Evolutionary conservation across 192 early-diverging fungal genomes (phyloP).

Genomic region (Entrophospora sp.): DNA sequence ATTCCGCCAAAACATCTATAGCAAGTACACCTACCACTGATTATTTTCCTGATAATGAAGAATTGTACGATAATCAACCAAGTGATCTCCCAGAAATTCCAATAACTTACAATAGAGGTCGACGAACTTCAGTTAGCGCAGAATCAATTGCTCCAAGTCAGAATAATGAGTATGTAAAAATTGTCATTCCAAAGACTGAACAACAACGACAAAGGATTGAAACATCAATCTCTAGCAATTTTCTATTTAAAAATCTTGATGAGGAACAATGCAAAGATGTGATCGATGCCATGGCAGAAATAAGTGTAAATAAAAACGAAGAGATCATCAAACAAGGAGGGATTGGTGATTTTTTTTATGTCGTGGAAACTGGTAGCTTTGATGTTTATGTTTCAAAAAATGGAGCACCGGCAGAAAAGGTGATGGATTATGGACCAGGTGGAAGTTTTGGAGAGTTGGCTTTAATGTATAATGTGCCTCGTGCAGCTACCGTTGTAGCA

Average conservation of each 20-base stretch:
- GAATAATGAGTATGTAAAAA: slow-evolving; percentile 72
- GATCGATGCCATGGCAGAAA: slow-evolving; percentile 94
- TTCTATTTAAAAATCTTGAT: slow-evolving; percentile 89
- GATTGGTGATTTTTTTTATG: slow-evolving; percentile 96
- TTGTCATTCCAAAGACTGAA: slow-evolving; percentile 79
- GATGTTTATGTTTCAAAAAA: slow-evolving; percentile 80
- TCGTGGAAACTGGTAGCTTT: slow-evolving; percentile 89
- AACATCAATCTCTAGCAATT: slow-evolving; percentile 75
- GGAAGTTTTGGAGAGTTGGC: slow-evolving; percentile 98
- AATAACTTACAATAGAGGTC: slow-evolving; percentile 70
- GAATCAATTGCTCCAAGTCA: slow-evolving; percentile 92
- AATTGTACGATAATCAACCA: slow-evolving; percentile 52
- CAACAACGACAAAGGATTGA: slow-evolving; percentile 80
- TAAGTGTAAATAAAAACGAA: slow-evolving; percentile 57
- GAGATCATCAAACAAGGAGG: slow-evolving; percentile 88
- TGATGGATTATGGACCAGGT: slow-evolving; percentile 68
- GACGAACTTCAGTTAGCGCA: slow-evolving; percentile 90
- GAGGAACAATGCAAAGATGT: slow-evolving; percentile 94
- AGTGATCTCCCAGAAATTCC: slow-evolving; percentile 50
- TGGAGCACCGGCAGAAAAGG: slow-evolving; percentile 58
- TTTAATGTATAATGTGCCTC: slow-evolving; percentile 98
- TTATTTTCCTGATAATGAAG: slow-evolving; percentile 40
- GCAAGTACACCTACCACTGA: slow-evolving; percentile 38
- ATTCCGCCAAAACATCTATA: slow-evolving; percentile 26
- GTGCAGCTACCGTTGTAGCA: slow-evolving; percentile 89